Evolutionary conservation across 495 filamentous ascomycete species (phyloP).

Genomic region (Talaromyces borbonicus): DNA sequence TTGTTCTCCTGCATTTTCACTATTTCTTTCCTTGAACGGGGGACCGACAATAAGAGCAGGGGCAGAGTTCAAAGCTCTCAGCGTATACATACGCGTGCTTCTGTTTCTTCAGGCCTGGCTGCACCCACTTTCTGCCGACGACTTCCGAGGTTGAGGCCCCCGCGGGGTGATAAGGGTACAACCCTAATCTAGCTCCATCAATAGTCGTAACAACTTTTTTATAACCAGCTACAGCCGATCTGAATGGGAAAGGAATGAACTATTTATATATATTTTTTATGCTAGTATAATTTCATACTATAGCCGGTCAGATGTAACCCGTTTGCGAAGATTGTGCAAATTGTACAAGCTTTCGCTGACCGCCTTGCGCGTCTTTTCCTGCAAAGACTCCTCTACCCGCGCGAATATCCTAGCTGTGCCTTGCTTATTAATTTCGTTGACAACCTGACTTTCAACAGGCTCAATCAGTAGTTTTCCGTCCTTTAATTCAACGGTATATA

Average conservation of each 20-base stretch:
- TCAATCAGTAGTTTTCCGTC: slow-evolving; percentile 16
- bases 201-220: neutral
- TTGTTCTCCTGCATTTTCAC: slow-evolving; percentile 47
- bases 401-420: slow-evolving; percentile 25
- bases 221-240: neutral
- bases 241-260: neutral
- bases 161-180: slow-evolving; percentile 8
- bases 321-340: slow-evolving; percentile 66
- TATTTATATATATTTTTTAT: slow-evolving; percentile 6
- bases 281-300: no score
- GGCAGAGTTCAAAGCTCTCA: no score
- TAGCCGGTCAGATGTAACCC: slow-evolving; percentile 11
- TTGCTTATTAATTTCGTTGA: slow-evolving; percentile 19
- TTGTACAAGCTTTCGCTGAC: slow-evolving; percentile 53
- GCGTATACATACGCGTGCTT: no score
- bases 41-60: no score
- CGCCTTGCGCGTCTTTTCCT: slow-evolving; percentile 18
- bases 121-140: neutral
- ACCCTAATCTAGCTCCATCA: neutral
- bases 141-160: slow-evolving; percentile 1
- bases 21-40: no score
- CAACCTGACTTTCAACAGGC: slow-evolving; percentile 14
- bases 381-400: slow-evolving; percentile 16
- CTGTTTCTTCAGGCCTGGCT: neutral
- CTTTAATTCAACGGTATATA: slow-evolving; percentile 14